Base-by-base conservation (phyloP, 768 basidiomycete species). In the Hortiboletus campestris region DNA sequence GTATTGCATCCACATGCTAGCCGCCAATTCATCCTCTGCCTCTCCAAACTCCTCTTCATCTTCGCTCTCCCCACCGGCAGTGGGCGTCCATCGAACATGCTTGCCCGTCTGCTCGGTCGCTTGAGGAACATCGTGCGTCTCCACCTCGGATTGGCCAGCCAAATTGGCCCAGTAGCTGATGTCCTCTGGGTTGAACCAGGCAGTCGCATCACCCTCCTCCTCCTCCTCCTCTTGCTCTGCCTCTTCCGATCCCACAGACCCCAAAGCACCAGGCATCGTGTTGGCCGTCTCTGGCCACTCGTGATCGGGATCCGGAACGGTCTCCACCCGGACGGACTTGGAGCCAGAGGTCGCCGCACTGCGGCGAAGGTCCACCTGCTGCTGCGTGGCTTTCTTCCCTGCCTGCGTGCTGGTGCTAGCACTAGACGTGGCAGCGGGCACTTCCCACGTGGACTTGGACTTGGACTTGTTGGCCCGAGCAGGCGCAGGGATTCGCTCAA, bases 151-250 rank as follows among this genome's bases (percentile, higher is more conserved):
- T 8, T 53, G 56, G 4, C 63, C 58, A 25, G 45, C 65, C 55
- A 72, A 49, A 39, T 63, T 67, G n/a, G 53, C 62, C 71, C 71
- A 71, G 49, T 72, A 71, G 48, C 36, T 59, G 17, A 62, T 40
- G 38, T 62, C 52, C 8, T 63, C 66, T 6, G 67, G 65, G 19
- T 64, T 56, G 35, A 64, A 61, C 71, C 63, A 72, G 7, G 53
- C 35, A 25, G 48, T 66, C 55, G 53, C 53, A 19, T 63, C 62
- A 10, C 17, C 58, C 32, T 65, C 66, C 3, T 70, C 68, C 0
- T 62, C 66, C 2, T 63, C 63, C 1, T 49, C 55, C 3, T 61
- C 25, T 62, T 7, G 28, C 3, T 61, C 64, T 7, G 28, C 51
- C 4, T 49, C 62, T 5, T 61, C 61, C 19, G 40, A 19, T 14